Evolutionary conservation across 768 basidiomycete genomes (phyloP).

Genomic region (Omphalotus guepiniiformis): DNA sequence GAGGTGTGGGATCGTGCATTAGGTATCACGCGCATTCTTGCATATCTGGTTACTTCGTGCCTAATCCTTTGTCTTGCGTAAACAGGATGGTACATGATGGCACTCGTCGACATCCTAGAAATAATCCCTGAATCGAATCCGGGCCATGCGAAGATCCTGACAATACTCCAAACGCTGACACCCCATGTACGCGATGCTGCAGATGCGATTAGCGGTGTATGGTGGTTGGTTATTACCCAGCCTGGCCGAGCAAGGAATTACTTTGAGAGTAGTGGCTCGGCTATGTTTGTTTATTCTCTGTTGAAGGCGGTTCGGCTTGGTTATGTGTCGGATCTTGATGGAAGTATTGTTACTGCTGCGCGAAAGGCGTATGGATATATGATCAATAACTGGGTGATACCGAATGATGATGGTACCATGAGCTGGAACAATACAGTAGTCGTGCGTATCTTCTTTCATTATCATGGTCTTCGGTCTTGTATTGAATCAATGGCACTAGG

Average conservation of each 20-base stretch:
- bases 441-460: slow-evolving; percentile 21
- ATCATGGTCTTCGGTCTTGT: not conserved
- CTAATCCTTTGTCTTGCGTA: not conserved
- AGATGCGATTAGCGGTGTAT: slow-evolving; percentile 35
- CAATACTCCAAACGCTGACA: slow-evolving; percentile 28
- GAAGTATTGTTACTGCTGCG: slow-evolving; percentile 32
- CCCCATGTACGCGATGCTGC: slow-evolving; percentile 35
- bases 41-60: not conserved
- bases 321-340: slow-evolving; percentile 34
- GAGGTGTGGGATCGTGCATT: slow-evolving; percentile 47
- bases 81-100: slow-evolving; percentile 40
- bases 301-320: slow-evolving; percentile 42
- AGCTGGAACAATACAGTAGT: slow-evolving; percentile 41
- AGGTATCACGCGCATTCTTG: too few species aligned
- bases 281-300: slow-evolving; percentile 45
- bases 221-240: slow-evolving; percentile 50
- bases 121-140: slow-evolving; percentile 29
- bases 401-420: slow-evolving; percentile 40
- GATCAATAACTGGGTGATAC: slow-evolving; percentile 33
- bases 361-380: slow-evolving; percentile 41
- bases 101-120: slow-evolving; percentile 42
- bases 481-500: slow-evolving; percentile 21
- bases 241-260: slow-evolving; percentile 42
- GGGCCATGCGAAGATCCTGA: slow-evolving; percentile 26
- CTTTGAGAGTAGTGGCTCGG: slow-evolving; percentile 43